Evolutionary conservation across 305 asterid genomes (phyloP).

Genomic region (Solanum hybrid): DNA sequence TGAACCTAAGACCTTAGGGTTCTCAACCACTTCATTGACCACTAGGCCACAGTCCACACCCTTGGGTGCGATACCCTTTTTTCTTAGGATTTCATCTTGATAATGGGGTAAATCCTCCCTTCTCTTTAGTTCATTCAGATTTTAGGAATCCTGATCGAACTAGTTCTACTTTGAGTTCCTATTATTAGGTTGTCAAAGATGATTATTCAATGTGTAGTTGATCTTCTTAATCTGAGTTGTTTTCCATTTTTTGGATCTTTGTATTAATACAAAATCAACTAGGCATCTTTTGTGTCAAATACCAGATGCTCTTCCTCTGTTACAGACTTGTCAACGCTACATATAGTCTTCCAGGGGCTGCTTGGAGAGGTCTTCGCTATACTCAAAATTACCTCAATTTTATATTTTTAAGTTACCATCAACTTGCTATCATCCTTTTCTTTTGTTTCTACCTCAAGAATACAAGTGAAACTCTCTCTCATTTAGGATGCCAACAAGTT

Average conservation of each 20-base stretch:
- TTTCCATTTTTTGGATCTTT: neutral
- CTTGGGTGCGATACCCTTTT: neutral
- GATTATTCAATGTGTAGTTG: neutral
- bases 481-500: neutral
- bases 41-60: neutral
- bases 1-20: neutral
- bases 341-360: neutral
- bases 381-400: neutral
- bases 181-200: neutral
- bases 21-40: neutral
- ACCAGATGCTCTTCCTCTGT: neutral
- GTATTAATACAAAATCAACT: neutral
- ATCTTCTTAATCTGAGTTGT: neutral
- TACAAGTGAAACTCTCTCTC: neutral
- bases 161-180: neutral
- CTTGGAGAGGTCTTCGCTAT: neutral
- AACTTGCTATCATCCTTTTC: neutral
- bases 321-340: neutral
- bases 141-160: neutral
- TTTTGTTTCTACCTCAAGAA: neutral
- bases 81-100: neutral
- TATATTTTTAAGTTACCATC: neutral
- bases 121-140: neutral
- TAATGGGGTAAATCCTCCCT: neutral
- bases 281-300: neutral